Conservation (phyloP, 805 yeast genomes). For the Candida stauntonica region DNA sequence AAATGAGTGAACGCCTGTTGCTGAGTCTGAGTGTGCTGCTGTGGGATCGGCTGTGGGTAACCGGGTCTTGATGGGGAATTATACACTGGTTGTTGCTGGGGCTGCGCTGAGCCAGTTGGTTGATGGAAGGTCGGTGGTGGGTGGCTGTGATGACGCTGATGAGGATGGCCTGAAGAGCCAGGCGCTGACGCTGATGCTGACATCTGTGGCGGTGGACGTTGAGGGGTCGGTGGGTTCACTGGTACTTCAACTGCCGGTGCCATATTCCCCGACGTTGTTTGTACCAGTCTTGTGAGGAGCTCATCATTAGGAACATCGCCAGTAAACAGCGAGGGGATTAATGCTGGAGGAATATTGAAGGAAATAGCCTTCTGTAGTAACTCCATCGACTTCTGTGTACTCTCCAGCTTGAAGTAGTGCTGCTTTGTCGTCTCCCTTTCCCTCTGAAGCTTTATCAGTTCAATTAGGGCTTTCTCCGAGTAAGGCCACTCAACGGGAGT, state of each 20-base stretch:
- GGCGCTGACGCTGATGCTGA: not conserved
- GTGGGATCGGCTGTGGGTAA: conserved; percentile 7
- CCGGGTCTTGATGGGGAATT: not conserved
- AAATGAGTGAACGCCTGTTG: conserved; percentile 6
- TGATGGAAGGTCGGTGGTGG: not conserved
- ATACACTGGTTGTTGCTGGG: not conserved
- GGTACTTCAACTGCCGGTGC: not conserved
- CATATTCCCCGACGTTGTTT: conserved; percentile 4
- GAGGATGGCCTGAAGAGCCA: conserved; percentile 6
- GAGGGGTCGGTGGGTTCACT: conserved; percentile 5
- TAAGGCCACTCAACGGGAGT: conserved; percentile 24
- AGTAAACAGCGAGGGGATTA: conserved; percentile 58
- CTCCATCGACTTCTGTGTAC: conserved; percentile 53
- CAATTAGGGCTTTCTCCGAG: conserved; percentile 22
- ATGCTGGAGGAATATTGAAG: conserved; percentile 58
- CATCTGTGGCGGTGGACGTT: conserved; percentile 1
- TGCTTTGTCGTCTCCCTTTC: conserved; percentile 85
- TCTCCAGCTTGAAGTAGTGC: conserved; percentile 66
- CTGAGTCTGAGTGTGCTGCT: conserved; percentile 1
- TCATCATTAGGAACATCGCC: conserved; percentile 28
- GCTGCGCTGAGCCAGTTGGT: not conserved
- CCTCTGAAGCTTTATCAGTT: conserved; percentile 22
- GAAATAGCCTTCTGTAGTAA: conserved; percentile 56
- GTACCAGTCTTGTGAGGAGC: conserved; percentile 8
- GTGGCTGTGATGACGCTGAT: conserved; percentile 1